Evolutionary conservation across 768 basidiomycete genomes (phyloP).

Genomic region (Agaricus blazei): DNA sequence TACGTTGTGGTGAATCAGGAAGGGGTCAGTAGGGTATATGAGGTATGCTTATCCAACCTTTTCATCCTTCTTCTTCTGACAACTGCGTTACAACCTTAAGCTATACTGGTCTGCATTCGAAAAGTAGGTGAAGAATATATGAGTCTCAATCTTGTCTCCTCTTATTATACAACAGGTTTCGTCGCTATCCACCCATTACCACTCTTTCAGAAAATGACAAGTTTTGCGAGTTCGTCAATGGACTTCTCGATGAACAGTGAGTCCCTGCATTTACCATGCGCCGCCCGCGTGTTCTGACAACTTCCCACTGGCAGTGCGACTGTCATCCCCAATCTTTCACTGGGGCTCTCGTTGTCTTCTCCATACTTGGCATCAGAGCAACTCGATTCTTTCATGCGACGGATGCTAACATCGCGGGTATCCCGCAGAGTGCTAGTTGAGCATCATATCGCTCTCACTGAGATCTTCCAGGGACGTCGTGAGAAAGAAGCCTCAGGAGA

Average conservation of each 20-base stretch:
- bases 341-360: slow-evolving; percentile 83
- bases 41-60: slow-evolving; percentile 40
- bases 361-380: slow-evolving; percentile 72
- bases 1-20: slow-evolving; percentile 86
- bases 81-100: slow-evolving; percentile 29
- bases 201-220: slow-evolving; percentile 68
- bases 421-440: slow-evolving; percentile 86
- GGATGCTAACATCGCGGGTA: slow-evolving; percentile 89
- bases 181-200: slow-evolving; percentile 68
- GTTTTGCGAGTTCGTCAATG: slow-evolving; percentile 70
- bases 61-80: background rate
- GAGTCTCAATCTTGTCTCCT: background rate
- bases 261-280: slow-evolving; percentile 17
- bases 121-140: slow-evolving; percentile 39
- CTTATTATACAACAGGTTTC: slow-evolving; percentile 45
- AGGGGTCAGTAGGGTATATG: slow-evolving; percentile 77
- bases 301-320: slow-evolving; percentile 52
- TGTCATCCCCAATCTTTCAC: slow-evolving; percentile 76
- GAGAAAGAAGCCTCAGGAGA: slow-evolving; percentile 32
- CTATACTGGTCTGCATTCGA: slow-evolving; percentile 87
- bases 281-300: background rate
- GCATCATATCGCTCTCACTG: slow-evolving; percentile 82
- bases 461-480: slow-evolving; percentile 37
- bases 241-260: slow-evolving; percentile 73
- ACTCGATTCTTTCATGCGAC: slow-evolving; percentile 82